Percentiles rank a stretch among this genome's conserved stretches.
Conservation (phyloP, 2,329 filamentous ascomycete species). For the Remersonia thermophila region DNA sequence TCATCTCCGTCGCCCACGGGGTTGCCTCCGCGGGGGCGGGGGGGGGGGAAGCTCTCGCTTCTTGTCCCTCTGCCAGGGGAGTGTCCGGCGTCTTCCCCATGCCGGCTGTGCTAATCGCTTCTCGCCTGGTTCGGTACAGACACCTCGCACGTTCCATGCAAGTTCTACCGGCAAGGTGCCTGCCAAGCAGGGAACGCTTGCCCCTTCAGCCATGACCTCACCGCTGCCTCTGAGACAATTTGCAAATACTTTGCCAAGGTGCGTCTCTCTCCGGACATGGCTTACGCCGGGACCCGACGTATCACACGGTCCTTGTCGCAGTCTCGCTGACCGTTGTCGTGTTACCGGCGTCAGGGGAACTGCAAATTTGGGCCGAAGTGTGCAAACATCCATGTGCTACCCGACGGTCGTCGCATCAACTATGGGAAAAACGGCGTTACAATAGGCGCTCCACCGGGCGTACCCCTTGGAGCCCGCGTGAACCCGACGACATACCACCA, state of each 20-base stretch:
- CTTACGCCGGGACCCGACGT: neutral
- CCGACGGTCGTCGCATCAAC: constrained; percentile 86
- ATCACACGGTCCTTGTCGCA: neutral
- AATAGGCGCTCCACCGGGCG: constrained; percentile 42
- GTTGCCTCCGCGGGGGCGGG: neutral
- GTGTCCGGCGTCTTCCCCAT: constrained; percentile 1
- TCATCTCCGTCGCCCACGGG: neutral
- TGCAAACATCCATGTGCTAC: constrained; percentile 88
- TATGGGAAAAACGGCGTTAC: constrained; percentile 58
- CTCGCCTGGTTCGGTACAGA: constrained; percentile 42
- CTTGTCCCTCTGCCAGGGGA: neutral
- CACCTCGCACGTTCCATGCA: constrained; percentile 95
- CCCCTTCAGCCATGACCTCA: constrained; percentile 89
- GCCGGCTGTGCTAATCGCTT: too few relatives aligned
- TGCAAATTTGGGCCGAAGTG: constrained; percentile 99
- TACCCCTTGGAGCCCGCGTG: constrained; percentile 54
- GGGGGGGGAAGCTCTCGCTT: neutral
- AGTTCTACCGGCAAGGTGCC: constrained; percentile 94
- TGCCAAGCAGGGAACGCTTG: constrained; percentile 94
- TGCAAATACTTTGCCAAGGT: constrained; percentile 99
- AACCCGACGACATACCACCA: constrained; percentile 53
- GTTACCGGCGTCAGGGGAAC: constrained; percentile 55
- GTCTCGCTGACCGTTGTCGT: constrained; percentile 3
- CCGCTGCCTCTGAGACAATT: constrained; percentile 70
- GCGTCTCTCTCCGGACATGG: too few relatives aligned